Evolutionary conservation across 495 filamentous ascomycete species (phyloP).

Genomic region (Cetradonia linearis): DNA sequence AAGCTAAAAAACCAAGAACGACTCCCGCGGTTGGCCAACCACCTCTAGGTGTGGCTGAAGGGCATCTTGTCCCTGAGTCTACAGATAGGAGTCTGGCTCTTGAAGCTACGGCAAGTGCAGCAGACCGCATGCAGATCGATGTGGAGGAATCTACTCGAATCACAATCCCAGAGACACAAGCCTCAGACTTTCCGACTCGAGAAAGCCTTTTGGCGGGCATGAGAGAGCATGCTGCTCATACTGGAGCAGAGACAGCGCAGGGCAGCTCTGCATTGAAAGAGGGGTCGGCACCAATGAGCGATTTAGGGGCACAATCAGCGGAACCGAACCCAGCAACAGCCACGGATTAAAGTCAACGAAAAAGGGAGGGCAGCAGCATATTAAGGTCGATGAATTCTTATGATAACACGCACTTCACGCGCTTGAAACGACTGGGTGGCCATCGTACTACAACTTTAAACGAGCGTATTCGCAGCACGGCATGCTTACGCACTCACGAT

Average conservation of each 20-base stretch:
- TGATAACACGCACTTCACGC: conserved; percentile 12
- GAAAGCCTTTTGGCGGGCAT: conserved; percentile 14
- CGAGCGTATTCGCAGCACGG: conserved; percentile 7
- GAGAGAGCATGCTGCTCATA: conserved; percentile 16
- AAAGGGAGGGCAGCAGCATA: not conserved
- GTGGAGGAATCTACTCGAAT: not conserved
- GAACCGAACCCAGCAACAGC: not conserved
- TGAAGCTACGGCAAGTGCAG: conserved; percentile 13
- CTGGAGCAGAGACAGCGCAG: conserved; percentile 13
- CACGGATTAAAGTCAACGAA: not conserved
- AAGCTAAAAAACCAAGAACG: conserved; percentile 10
- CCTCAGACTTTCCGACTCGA: conserved; percentile 3
- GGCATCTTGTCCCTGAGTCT: not conserved
- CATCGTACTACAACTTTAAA: conserved; percentile 17
- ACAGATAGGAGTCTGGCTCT: not conserved
- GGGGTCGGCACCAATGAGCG: conserved; percentile 6
- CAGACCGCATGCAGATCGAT: conserved; percentile 17
- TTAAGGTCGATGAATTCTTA: conserved; percentile 8
- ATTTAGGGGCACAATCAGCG: not conserved
- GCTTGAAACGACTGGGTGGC: conserved; percentile 7
- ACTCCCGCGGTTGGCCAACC: not conserved
- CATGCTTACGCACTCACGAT: conserved; percentile 7
- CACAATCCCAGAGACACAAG: conserved; percentile 19
- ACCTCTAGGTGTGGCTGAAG: not conserved
- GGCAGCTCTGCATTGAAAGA: conserved; percentile 14